Percentiles rank a stretch among this genome's conserved stretches.
These are phyloP conservation scores for Lecanoromycetidae sp. DNA, from an alignment of 2,329 filamentous ascomycete genomes.

Conservation along the genomic window DNA sequence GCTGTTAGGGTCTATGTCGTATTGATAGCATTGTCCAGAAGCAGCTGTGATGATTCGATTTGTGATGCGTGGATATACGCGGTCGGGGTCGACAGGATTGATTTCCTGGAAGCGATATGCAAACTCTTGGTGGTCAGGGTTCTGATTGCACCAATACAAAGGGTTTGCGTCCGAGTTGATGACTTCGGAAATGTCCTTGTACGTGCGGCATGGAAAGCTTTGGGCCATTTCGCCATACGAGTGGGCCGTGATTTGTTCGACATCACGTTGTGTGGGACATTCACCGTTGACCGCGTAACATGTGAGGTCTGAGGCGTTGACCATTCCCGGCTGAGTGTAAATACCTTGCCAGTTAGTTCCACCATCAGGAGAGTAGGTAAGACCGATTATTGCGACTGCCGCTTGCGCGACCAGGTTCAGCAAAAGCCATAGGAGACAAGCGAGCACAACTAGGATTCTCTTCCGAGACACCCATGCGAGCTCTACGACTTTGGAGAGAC, in stretches of 20 bases:
- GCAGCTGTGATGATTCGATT: slow-evolving; percentile 7
- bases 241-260: slow-evolving; percentile 4
- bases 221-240: slow-evolving; percentile 10
- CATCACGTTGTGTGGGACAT: background rate
- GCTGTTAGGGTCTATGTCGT: background rate
- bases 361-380: slow-evolving; percentile 15
- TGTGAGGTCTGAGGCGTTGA: slow-evolving; percentile 9
- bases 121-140: slow-evolving; percentile 6
- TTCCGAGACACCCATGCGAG: slow-evolving; percentile 11
- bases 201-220: background rate
- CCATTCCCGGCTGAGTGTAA: slow-evolving; percentile 4
- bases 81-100: slow-evolving; percentile 6
- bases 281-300: slow-evolving; percentile 1
- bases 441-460: slow-evolving; percentile 1
- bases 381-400: slow-evolving; percentile 11
- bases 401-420: slow-evolving; percentile 13
- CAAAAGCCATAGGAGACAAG: slow-evolving; percentile 10
- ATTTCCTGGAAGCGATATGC: slow-evolving; percentile 10
- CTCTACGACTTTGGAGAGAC: slow-evolving; percentile 7
- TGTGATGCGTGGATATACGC: slow-evolving; percentile 10
- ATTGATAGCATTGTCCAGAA: slow-evolving; percentile 8
- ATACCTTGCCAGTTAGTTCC: slow-evolving; percentile 11
- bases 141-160: slow-evolving; percentile 4
- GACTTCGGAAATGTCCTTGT: slow-evolving; percentile 5
- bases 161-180: background rate